Evolutionary conservation across 495 filamentous ascomycete genomes (phyloP).

Genomic region (Aspergillus affinis): DNA sequence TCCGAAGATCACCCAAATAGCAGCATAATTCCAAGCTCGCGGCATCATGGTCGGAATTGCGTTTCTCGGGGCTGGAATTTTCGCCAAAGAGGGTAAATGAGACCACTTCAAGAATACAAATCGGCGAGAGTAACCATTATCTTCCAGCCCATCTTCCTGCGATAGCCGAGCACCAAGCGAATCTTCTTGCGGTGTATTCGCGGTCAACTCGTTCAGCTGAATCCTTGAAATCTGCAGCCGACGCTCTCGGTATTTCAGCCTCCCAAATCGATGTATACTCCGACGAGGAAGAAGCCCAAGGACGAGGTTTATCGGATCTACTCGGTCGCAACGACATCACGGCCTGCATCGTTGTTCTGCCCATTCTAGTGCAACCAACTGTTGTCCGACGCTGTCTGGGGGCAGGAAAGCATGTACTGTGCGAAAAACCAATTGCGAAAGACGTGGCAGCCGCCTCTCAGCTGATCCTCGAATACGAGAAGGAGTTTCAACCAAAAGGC

Average conservation of each 20-base stretch:
- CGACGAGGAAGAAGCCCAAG: constrained; percentile 10
- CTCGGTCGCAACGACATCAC: constrained; percentile 24
- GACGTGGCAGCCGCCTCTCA: constrained; percentile 54
- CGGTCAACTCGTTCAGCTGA: constrained; percentile 21
- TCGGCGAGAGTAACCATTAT: background rate
- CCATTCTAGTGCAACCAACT: constrained; percentile 21
- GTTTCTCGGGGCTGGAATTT: constrained; percentile 15
- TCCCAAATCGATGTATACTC: constrained; percentile 20
- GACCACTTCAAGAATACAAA: background rate
- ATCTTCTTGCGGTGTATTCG: constrained; percentile 31
- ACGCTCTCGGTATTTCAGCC: constrained; percentile 4
- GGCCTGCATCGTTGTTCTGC: constrained; percentile 25
- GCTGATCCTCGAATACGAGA: constrained; percentile 54
- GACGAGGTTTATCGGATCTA: constrained; percentile 18
- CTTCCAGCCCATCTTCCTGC: constrained; percentile 25
- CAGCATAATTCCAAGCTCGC: background rate
- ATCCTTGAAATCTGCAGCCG: constrained; percentile 1
- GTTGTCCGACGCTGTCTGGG: constrained; percentile 16
- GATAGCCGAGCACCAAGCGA: constrained; percentile 11
- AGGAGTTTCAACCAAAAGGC: constrained; percentile 14
- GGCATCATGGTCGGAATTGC: constrained; percentile 9
- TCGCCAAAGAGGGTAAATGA: constrained; percentile 8
- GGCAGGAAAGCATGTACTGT: constrained; percentile 30
- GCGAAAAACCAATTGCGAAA: constrained; percentile 68
- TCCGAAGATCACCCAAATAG: too few relatives aligned